These are phyloP conservation scores for Eutrema yunnanense DNA, from an alignment of 345 rosid species.

Conservation along the genomic window DNA sequence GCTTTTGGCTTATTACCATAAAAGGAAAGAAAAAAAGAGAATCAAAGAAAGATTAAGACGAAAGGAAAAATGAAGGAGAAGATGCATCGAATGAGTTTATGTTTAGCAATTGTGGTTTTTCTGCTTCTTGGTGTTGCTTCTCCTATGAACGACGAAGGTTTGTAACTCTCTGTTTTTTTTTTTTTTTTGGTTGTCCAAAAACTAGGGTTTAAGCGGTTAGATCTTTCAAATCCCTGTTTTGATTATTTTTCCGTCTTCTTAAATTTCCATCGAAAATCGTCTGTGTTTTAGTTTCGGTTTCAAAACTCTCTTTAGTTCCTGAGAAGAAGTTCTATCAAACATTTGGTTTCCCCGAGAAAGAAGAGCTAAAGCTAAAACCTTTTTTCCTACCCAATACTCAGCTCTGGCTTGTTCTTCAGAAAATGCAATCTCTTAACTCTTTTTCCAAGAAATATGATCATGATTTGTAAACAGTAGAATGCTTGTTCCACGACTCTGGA, in stretches of 20 bases:
- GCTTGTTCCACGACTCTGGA: neutral
- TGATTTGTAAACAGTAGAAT: neutral
- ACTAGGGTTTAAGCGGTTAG: neutral
- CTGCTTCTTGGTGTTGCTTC: conserved; percentile 38
- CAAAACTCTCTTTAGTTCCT: neutral
- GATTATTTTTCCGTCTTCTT: neutral
- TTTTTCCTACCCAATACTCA: conserved; percentile 13
- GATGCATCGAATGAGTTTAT: conserved; percentile 15
- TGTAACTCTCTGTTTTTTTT: neutral
- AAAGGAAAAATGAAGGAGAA: conserved; percentile 5
- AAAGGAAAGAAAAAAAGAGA: neutral
- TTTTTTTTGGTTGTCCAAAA: neutral
- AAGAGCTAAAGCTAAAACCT: conserved; percentile 13
- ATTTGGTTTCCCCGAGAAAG: conserved; percentile 13
- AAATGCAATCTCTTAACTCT: neutral
- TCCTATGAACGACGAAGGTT: conserved; percentile 57
- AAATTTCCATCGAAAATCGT: neutral
- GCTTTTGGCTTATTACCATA: conserved; percentile 3
- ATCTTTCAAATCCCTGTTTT: neutral
- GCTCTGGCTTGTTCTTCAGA: conserved; percentile 6
- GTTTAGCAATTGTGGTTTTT: conserved; percentile 18
- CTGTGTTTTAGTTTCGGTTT: neutral
- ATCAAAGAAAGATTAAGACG: neutral
- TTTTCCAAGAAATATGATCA: neutral
- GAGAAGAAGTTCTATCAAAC: neutral